phyloP scores from a whole-genome alignment of 1,284 basidiomycete genomes.

The Taiwanofungus camphoratus region DNA sequence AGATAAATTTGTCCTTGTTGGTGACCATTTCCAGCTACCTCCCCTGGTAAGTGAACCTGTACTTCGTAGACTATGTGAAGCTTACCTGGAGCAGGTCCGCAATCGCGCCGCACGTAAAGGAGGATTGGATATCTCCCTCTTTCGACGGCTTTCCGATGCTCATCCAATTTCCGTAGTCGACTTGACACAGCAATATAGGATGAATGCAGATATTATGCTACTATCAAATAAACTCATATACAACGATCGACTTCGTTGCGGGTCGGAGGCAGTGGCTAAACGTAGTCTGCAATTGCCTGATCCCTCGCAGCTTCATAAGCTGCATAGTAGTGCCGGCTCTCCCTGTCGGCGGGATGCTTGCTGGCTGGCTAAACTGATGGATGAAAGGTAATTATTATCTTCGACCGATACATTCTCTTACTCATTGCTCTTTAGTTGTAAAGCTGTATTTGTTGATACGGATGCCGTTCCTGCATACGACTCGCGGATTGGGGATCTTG shows the following conservation, averaged over 20 bases:
- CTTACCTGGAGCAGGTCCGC: slow-evolving; percentile 52
- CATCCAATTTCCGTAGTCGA: slow-evolving; percentile 83
- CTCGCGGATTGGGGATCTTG: slow-evolving; percentile 78
- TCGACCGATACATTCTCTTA: slow-evolving; percentile 1
- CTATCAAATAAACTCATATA: slow-evolving; percentile 92
- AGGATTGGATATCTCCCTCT: slow-evolving; percentile 87
- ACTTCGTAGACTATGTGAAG: neutral
- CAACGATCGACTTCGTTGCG: slow-evolving; percentile 72
- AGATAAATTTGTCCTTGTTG: slow-evolving; percentile 89
- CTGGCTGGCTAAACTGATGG: slow-evolving; percentile 69
- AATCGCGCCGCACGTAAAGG: slow-evolving; percentile 75
- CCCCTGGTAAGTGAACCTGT: slow-evolving; percentile 61
- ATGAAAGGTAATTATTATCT: slow-evolving; percentile 44
- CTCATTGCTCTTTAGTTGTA: slow-evolving; percentile 45
- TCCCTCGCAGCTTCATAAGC: slow-evolving; percentile 32
- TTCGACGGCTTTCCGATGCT: slow-evolving; percentile 81
- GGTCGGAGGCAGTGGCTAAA: slow-evolving; percentile 64
- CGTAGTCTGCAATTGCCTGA: slow-evolving; percentile 53
- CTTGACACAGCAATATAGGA: slow-evolving; percentile 87
- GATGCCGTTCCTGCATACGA: slow-evolving; percentile 75
- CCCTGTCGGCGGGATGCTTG: slow-evolving; percentile 38
- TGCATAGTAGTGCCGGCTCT: slow-evolving; percentile 29
- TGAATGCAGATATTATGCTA: slow-evolving; percentile 96
- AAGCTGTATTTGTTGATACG: slow-evolving; percentile 92
- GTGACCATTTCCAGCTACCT: slow-evolving; percentile 95